Evolutionary conservation across 78 protist genomes (phyloP).

Genomic region (Emiliania huxleyi): DNA sequence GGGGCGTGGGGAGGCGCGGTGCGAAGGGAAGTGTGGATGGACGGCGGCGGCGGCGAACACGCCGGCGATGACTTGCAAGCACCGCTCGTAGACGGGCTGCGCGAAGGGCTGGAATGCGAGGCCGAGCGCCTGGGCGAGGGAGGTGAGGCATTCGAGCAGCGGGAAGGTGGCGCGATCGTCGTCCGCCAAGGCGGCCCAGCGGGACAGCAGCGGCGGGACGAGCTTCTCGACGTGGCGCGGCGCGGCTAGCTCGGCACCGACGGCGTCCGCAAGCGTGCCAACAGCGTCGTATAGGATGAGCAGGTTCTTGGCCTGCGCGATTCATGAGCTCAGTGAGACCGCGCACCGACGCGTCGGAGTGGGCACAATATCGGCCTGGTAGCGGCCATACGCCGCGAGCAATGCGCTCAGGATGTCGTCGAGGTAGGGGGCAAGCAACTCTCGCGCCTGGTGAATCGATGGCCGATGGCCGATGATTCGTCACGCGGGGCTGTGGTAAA

Average conservation of each 20-base stretch:
- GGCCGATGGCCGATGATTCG: too few relatives aligned
- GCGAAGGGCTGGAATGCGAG: slow-evolving; percentile 56
- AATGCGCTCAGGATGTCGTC: slow-evolving; percentile 42
- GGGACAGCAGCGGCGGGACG: slow-evolving; percentile 72
- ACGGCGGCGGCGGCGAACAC: not conserved
- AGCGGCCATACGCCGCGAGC: not conserved
- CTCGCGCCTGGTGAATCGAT: too few relatives aligned
- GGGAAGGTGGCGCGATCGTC: slow-evolving; percentile 70
- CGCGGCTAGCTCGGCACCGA: not conserved
- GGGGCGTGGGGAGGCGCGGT: not conserved
- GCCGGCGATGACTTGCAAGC: slow-evolving; percentile 46
- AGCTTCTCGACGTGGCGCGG: slow-evolving; percentile 54
- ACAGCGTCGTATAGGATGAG: slow-evolving; percentile 80
- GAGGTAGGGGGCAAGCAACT: slow-evolving; percentile 57
- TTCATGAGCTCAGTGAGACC: too few relatives aligned
- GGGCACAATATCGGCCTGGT: too few relatives aligned
- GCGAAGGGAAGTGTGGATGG: not conserved
- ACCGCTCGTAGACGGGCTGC: slow-evolving; percentile 49
- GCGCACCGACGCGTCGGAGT: too few relatives aligned
- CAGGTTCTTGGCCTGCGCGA: slow-evolving; percentile 78
- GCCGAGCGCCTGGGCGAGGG: slow-evolving; percentile 72
- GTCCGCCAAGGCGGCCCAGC: slow-evolving; percentile 67
- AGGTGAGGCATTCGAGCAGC: slow-evolving; percentile 77
- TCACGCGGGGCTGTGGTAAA: too few relatives aligned
- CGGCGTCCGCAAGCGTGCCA: slow-evolving; percentile 74